These are phyloP conservation scores for Aspergillus texensis DNA, from an alignment of 2,329 filamentous ascomycete genomes.

Conservation along the genomic window DNA sequence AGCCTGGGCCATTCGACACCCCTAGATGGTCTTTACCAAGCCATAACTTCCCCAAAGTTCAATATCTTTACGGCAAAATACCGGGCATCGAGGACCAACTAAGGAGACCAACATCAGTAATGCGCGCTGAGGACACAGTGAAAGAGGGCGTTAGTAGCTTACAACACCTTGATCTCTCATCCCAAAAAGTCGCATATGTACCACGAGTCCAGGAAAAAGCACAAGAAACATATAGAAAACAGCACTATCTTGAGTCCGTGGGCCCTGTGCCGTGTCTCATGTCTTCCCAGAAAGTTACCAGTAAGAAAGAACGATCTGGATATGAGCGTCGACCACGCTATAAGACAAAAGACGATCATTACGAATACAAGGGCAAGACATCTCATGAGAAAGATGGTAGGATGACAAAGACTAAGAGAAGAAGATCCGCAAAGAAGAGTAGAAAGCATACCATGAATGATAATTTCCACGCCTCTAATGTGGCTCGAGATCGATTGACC, in stretches of 20 bases:
- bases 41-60: neutral
- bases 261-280: too few species aligned
- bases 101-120: neutral
- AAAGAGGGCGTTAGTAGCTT: neutral
- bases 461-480: constrained; percentile 59
- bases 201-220: neutral
- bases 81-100: neutral
- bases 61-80: neutral
- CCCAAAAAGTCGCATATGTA: neutral
- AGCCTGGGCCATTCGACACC: neutral
- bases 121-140: neutral
- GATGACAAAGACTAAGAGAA: constrained; percentile 19
- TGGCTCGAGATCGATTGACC: constrained; percentile 57
- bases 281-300: neutral
- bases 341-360: constrained; percentile 60
- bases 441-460: constrained; percentile 51
- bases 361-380: constrained; percentile 47
- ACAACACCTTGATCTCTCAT: too few species aligned
- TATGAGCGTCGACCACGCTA: constrained; percentile 58
- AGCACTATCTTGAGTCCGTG: neutral
- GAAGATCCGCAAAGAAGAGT: constrained; percentile 26
- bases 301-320: constrained; percentile 5
- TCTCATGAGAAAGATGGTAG: constrained; percentile 3
- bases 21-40: neutral
- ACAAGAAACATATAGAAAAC: neutral